Conservation (phyloP, 2,329 filamentous ascomycete species). For the Cladosporium sp. region DNA sequence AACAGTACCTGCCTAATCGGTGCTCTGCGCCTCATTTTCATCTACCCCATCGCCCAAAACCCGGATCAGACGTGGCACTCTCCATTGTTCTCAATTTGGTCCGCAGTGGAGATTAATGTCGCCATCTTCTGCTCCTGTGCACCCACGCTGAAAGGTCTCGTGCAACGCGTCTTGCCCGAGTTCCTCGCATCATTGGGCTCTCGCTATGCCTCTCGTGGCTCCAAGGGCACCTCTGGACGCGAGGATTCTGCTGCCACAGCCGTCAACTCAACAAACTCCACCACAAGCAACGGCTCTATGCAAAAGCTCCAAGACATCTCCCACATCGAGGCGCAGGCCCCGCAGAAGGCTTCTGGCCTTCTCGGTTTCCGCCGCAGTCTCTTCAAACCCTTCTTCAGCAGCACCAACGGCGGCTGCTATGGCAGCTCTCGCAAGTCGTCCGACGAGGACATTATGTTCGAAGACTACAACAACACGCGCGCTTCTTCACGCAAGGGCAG, state of each 20-base stretch:
- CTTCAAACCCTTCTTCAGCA: conserved; percentile 7
- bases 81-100: conserved; percentile 10
- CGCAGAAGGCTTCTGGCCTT: not conserved
- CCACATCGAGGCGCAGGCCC: not conserved
- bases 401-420: not conserved
- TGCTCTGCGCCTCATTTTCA: conserved; percentile 27
- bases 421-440: not conserved
- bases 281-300: not conserved
- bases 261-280: not conserved
- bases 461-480: not conserved
- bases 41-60: conserved; percentile 18
- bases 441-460: conserved; percentile 6
- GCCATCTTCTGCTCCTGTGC: conserved; percentile 9
- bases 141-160: conserved; percentile 5
- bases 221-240: conserved; percentile 5
- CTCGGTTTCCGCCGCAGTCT: conserved; percentile 11
- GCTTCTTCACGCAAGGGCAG: not conserved
- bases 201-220: conserved; percentile 7
- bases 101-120: conserved; percentile 8
- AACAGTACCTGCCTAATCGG: conserved; percentile 27
- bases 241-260: conserved; percentile 5
- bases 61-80: conserved; percentile 9
- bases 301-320: conserved; percentile 5
- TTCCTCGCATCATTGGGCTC: conserved; percentile 7
- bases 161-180: conserved; percentile 17